A percentile compares a stretch with the other conserved stretches of the same genome.
Conservation (phyloP, 805 yeast genomes). For the Candida tallmaniae region DNA sequence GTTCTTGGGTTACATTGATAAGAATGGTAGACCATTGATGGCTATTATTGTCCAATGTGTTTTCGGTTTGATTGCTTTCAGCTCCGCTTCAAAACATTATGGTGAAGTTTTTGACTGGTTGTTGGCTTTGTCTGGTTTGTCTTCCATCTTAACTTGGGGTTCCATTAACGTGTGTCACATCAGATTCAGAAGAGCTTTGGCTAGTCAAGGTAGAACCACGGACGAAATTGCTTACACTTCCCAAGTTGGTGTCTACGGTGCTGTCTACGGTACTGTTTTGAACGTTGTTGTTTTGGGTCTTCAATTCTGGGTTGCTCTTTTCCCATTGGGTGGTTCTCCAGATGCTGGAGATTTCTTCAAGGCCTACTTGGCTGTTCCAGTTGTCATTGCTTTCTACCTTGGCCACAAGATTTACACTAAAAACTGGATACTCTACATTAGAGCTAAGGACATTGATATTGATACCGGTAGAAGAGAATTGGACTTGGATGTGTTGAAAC, state of each 20-base stretch:
- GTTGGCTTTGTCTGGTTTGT: constrained; percentile 45
- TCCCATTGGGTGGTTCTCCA: constrained; percentile 51
- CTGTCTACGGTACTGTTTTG: constrained; percentile 55
- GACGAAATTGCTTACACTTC: constrained; percentile 66
- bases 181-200: constrained; percentile 56
- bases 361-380: constrained; percentile 61
- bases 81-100: constrained; percentile 40
- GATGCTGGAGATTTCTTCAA: constrained; percentile 57
- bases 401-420: constrained; percentile 53
- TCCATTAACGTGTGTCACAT: constrained; percentile 41
- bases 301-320: constrained; percentile 80
- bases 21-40: constrained; percentile 46
- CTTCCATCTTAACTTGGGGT: constrained; percentile 47
- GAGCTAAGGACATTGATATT: constrained; percentile 30
- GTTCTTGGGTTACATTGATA: constrained; percentile 42
- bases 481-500: constrained; percentile 35
- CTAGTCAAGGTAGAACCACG: constrained; percentile 60
- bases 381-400: constrained; percentile 52
- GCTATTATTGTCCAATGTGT: constrained; percentile 38
- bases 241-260: constrained; percentile 65
- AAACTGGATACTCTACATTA: constrained; percentile 27
- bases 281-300: constrained; percentile 61
- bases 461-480: constrained; percentile 37
- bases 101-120: constrained; percentile 44
- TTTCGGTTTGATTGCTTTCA: constrained; percentile 41